Conservation (phyloP, 495 filamentous ascomycete species). For the Podospora appendiculata region DNA sequence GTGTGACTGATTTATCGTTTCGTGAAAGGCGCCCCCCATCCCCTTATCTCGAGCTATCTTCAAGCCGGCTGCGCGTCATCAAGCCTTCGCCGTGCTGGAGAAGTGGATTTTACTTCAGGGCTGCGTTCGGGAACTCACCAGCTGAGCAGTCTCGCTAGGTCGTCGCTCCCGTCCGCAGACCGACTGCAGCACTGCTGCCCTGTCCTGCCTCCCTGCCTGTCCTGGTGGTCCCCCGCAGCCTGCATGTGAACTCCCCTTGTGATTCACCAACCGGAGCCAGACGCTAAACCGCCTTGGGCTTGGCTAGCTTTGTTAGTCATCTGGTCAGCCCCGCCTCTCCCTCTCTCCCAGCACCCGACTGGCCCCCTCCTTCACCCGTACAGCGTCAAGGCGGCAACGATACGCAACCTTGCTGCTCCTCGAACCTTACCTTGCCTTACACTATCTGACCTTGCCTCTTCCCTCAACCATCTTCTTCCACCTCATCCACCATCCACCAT, state of each 20-base stretch:
- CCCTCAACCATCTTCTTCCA: constrained; percentile 1
- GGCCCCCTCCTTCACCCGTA: not conserved
- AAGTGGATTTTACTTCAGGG: no score
- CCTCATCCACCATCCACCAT: constrained; percentile 1
- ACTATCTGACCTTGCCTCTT: constrained; percentile 9
- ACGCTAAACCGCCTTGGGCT: constrained; percentile 7
- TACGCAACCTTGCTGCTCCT: not conserved
- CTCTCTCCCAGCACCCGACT: constrained; percentile 1
- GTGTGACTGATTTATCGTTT: not conserved
- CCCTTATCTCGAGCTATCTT: no score
- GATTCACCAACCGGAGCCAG: constrained; percentile 14
- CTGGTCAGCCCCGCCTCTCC: constrained; percentile 21
- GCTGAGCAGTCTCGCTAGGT: no score
- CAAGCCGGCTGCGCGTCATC: no score
- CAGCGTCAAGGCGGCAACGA: constrained; percentile 17
- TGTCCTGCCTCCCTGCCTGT: not conserved
- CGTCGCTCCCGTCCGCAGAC: no score
- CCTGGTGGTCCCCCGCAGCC: not conserved
- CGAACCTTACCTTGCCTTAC: not conserved
- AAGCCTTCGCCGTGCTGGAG: no score
- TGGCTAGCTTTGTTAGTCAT: constrained; percentile 15
- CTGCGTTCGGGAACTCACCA: no score
- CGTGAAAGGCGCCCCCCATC: not conserved
- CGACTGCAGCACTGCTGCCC: not conserved
- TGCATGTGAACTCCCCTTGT: constrained; percentile 23